Conservation (phyloP, 257 asterid species). For the Primulina tabacum region DNA sequence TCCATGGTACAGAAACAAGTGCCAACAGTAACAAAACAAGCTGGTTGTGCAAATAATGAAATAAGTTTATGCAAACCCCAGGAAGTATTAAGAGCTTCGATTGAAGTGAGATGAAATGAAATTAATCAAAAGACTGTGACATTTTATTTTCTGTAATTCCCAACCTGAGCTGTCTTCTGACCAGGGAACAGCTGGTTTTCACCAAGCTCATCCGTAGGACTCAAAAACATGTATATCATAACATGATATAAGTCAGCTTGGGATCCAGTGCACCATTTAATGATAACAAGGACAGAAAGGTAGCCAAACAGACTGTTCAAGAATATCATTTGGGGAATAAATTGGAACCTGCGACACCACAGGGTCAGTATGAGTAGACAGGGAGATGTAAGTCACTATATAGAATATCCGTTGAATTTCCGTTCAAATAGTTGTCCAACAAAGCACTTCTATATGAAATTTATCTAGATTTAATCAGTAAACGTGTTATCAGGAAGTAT, state of each 20-base stretch:
- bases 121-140: not conserved
- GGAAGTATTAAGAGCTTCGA: not conserved
- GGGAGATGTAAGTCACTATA: not conserved
- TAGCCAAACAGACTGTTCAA: slow-evolving; percentile 88
- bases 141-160: slow-evolving; percentile 7
- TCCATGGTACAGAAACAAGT: slow-evolving; percentile 93
- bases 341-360: slow-evolving; percentile 80
- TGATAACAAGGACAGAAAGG: slow-evolving; percentile 77
- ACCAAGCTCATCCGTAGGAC: slow-evolving; percentile 91
- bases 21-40: slow-evolving; percentile 66
- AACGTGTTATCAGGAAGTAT: slow-evolving; percentile 9
- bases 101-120: slow-evolving; percentile 16
- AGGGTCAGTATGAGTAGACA: slow-evolving; percentile 15
- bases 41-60: slow-evolving; percentile 42
- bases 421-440: not conserved
- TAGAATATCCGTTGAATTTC: not conserved
- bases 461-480: slow-evolving; percentile 8
- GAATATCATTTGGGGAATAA: slow-evolving; percentile 88
- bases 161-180: slow-evolving; percentile 84
- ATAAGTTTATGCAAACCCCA: slow-evolving; percentile 13
- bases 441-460: not conserved
- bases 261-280: slow-evolving; percentile 96
- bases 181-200: slow-evolving; percentile 93
- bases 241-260: slow-evolving; percentile 95
- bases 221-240: slow-evolving; percentile 98